Evolutionary conservation across 2,329 filamentous ascomycete species (phyloP), one percentile per base, ranked within the genome.

Genomic region (Fusarium metavorans): DNA sequence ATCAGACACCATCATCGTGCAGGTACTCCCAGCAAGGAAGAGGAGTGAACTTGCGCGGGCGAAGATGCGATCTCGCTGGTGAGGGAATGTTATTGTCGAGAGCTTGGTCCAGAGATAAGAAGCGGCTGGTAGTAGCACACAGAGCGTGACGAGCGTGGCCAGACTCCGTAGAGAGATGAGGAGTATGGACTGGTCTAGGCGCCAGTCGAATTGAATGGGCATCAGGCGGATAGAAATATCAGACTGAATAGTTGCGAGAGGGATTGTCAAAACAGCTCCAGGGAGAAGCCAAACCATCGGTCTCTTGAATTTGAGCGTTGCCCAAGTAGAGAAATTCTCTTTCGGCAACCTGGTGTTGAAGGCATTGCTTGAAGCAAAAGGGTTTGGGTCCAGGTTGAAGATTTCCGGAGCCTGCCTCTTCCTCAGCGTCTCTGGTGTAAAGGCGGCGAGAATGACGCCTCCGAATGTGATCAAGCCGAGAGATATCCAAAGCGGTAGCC

Each of bases 191-290:
- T 57, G 66, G 6, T 67, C 34, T 6, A 79, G 70, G 10, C 67
- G 50, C 79, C 76, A 77, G 34, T 67, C 39, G 68, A 80, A 80
- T n/a, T 74, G 74, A 32, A 79, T 58, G 8, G 76, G 76, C 77
- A 80, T 77, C 18, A 80, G 34, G 7, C 76, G 77, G 23, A 77
- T 48, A 16, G 77, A 37, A n/a, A 76, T 71, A 13, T 76, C 76
- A 2, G 74, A 73, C 20, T 80, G 77, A 3, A 71, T 61, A 5
- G 69, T 74, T 5, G 72, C 75, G 9, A 75, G 61, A 11, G 78
- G 77, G 9, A 78, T 73, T 10, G 70, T 57, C 56, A 79, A 71
- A 50, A 77, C 39, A 9, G 77, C 65, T 10, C 72, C 78, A 1
- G 79, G 78, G 20, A 81, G 52, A 59, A 80, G 70, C 63, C 67